Conservation (phyloP, 2,329 filamentous ascomycete species). For the Talaromyces sp. region DNA sequence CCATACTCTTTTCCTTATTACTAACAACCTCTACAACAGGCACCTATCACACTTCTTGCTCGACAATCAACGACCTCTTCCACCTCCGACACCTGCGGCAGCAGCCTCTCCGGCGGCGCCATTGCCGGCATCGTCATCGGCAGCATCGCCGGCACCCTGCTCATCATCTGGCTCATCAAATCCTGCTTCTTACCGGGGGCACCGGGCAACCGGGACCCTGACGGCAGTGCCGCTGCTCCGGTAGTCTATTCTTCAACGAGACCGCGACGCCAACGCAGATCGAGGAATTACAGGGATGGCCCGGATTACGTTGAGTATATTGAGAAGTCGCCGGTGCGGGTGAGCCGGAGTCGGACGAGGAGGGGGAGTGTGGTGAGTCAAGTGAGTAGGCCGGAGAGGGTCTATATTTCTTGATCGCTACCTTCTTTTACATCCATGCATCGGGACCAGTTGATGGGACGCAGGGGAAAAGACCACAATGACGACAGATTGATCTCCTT, state of each 20-base stretch:
- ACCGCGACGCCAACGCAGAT: background rate
- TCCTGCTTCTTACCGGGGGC: conserved; percentile 27
- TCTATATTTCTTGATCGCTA: conserved; percentile 41
- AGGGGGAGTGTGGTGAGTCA: conserved; percentile 23
- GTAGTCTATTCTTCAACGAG: conserved; percentile 21
- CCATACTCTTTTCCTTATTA: background rate
- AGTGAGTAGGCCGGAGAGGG: conserved; percentile 35
- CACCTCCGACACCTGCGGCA: conserved; percentile 24
- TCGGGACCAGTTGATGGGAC: background rate
- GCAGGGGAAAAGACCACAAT: background rate
- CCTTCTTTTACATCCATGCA: background rate
- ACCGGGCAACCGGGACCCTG: conserved; percentile 23
- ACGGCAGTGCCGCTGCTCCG: conserved; percentile 19
- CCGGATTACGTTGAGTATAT: conserved; percentile 30
- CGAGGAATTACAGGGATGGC: conserved; percentile 1
- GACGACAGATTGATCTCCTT: background rate
- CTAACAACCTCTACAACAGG: background rate
- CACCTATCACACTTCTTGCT: background rate
- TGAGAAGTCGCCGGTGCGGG: conserved; percentile 27
- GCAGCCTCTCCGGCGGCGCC: conserved; percentile 32
- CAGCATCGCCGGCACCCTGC: conserved; percentile 35
- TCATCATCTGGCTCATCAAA: conserved; percentile 37
- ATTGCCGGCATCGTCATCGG: conserved; percentile 42
- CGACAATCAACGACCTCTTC: conserved; percentile 12
- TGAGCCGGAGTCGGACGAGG: conserved; percentile 5